Evolutionary conservation across 768 basidiomycete genomes (phyloP), one percentile per base, ranked within the genome.

Genomic region (Mrakia blollopis): DNA sequence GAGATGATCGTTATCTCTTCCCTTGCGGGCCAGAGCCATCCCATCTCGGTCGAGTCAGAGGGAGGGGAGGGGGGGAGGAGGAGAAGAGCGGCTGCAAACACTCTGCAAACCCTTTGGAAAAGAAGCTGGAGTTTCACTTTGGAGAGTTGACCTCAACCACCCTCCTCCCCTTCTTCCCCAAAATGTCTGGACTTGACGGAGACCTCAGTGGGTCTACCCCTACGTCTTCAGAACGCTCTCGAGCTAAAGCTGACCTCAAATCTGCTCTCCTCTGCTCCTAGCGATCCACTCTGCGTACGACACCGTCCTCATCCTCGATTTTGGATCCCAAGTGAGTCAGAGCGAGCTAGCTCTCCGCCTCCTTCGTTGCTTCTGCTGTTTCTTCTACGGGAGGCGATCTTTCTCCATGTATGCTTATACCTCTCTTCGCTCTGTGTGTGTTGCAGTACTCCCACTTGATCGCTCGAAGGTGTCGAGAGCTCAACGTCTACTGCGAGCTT

Each of bases 241-340:
- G 28, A 32, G 25, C 30, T 35, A 8, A 35, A 37, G 21, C 71
- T 72, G 71, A 72, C 52, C 10, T 23, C n/a, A 21, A 5, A 8
- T 21, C 39, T 68, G 1, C 41, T 35, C 28, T 30, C n/a, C 47
- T 52, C 9, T 30, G 44, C 70, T 47, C n/a, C 25, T 41, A 41
- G 92, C 93, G 83, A 97, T 97, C 80, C 93, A 96, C 84, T 91
- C 93, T 84, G 90, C 94, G 80, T 98, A 96, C 83, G 94, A 98
- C 82, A 95, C 95, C 32, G 90, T 98, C 79, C 89, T 98, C 61
- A 97, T 98, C 81, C 86, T 98, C 47, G 96, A 98, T 84, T 98
- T 98, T 84, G 96, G 96, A 73, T 97, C 94, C 14, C 95, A 94
- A 88, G 94, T 96, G 72, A 63, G 80, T 50, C 69, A 71, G 37